phyloP scores from a whole-genome alignment of 1,139 yeast species.

The Suhomyces kunorum region DNA sequence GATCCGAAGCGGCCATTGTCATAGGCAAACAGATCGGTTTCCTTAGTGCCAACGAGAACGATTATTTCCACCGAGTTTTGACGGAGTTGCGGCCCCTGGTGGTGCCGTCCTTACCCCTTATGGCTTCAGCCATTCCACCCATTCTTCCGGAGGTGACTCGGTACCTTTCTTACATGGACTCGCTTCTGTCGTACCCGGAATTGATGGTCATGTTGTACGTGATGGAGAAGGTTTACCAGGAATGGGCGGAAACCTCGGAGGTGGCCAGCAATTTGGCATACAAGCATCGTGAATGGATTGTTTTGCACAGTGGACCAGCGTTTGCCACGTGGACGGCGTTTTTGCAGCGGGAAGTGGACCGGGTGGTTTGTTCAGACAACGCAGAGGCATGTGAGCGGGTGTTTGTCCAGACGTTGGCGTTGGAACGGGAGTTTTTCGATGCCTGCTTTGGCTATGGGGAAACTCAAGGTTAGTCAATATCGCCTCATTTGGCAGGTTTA shows the following conservation, averaged over 20 bases:
- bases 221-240: conserved; percentile 53
- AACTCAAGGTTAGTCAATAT: too few species aligned
- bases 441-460: conserved; percentile 37
- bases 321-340: conserved; percentile 51
- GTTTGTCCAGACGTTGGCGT: conserved; percentile 36
- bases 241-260: conserved; percentile 45
- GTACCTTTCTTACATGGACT: conserved; percentile 38
- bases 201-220: conserved; percentile 47
- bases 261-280: conserved; percentile 37
- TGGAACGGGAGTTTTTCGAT: conserved; percentile 49
- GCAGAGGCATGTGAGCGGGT: conserved; percentile 29
- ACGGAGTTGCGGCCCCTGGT: conserved; percentile 27
- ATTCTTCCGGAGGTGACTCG: conserved; percentile 36
- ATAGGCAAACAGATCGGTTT: conserved; percentile 55
- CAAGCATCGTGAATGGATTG: conserved; percentile 54
- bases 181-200: conserved; percentile 41
- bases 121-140: conserved; percentile 20
- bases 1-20: conserved; percentile 34
- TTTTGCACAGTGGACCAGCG: conserved; percentile 50
- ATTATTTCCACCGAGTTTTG: conserved; percentile 43
- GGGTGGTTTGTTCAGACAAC: conserved; percentile 25
- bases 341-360: conserved; percentile 44
- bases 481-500: too few species aligned
- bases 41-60: conserved; percentile 49
- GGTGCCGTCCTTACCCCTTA: conserved; percentile 21